phyloP scores from a whole-genome alignment of 208 protist genomes.

The Trypanosoma lewisi region DNA sequence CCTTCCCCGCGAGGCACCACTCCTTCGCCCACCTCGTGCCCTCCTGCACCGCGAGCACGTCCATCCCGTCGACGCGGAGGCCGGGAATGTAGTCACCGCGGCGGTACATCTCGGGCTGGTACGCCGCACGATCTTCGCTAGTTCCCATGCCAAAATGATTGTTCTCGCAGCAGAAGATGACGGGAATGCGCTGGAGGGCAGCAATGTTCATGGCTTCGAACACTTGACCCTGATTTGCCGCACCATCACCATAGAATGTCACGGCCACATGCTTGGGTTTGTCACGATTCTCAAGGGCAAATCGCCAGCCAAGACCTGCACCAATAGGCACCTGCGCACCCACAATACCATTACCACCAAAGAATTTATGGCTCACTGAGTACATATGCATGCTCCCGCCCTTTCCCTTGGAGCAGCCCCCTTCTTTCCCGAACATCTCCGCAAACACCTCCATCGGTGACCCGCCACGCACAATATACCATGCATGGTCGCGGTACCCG shows the following conservation, averaged over 20 bases:
- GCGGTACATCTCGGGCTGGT: slow-evolving; percentile 94
- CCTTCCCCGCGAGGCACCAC: slow-evolving; percentile 79
- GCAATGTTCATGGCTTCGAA: slow-evolving; percentile 99
- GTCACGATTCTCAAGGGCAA: slow-evolving; percentile 77
- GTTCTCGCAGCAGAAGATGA: slow-evolving; percentile 97
- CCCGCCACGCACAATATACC: slow-evolving; percentile 91
- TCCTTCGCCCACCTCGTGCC: slow-evolving; percentile 87
- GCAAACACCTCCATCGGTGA: slow-evolving; percentile 86
- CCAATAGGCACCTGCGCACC: slow-evolving; percentile 96
- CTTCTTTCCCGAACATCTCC: slow-evolving; percentile 88
- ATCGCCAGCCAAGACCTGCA: slow-evolving; percentile 93
- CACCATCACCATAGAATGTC: slow-evolving; percentile 96
- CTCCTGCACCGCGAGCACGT: slow-evolving; percentile 95
- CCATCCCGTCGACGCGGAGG: slow-evolving; percentile 97
- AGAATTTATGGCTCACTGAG: slow-evolving; percentile 90
- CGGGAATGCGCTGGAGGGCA: slow-evolving; percentile 95
- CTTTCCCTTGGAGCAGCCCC: slow-evolving; percentile 92
- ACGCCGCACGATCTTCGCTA: slow-evolving; percentile 83
- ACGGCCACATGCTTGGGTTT: slow-evolving; percentile 88
- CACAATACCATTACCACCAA: slow-evolving; percentile 98
- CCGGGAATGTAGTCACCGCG: slow-evolving; percentile 97
- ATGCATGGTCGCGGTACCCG: slow-evolving; percentile 96
- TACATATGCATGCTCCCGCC: slow-evolving; percentile 99
- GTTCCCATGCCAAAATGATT: slow-evolving; percentile 99
- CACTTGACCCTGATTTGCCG: slow-evolving; percentile 97